phyloP scores from a whole-genome alignment of 768 basidiomycete species.

The Tubosaeta brunneosetosa region DNA sequence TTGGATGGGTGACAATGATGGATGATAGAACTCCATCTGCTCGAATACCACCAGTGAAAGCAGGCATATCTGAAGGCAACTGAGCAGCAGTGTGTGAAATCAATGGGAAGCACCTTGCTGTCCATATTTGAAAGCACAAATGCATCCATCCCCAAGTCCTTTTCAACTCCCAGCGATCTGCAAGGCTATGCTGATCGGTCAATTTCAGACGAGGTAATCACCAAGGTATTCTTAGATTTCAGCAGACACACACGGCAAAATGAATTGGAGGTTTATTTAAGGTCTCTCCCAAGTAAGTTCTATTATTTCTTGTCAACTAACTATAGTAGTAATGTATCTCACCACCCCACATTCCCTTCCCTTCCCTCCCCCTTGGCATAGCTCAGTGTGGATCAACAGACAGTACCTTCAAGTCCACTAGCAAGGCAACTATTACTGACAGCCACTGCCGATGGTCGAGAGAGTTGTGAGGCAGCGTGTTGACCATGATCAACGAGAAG shows the following conservation, averaged over 20 bases:
- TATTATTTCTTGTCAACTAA: background rate
- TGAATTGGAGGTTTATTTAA: background rate
- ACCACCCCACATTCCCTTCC: background rate
- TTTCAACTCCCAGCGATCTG: background rate
- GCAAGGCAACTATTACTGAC: constrained; percentile 7
- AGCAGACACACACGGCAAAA: background rate
- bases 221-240: background rate
- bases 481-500: background rate
- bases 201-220: background rate
- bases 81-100: background rate
- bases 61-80: background rate
- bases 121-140: background rate
- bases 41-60: background rate
- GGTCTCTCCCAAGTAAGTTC: background rate
- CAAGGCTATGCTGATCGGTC: background rate
- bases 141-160: background rate
- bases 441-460: background rate
- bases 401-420: constrained; percentile 15
- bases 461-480: background rate
- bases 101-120: background rate
- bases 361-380: background rate
- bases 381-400: constrained; percentile 7
- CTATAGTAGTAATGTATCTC: background rate
- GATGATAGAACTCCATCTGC: background rate
- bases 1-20: background rate